A percentile compares a stretch with the other conserved stretches of the same genome.
These are phyloP conservation scores for Phytophthora macrochlamydospora DNA, from an alignment of 352 stramenopile species.

Conservation along the genomic window DNA sequence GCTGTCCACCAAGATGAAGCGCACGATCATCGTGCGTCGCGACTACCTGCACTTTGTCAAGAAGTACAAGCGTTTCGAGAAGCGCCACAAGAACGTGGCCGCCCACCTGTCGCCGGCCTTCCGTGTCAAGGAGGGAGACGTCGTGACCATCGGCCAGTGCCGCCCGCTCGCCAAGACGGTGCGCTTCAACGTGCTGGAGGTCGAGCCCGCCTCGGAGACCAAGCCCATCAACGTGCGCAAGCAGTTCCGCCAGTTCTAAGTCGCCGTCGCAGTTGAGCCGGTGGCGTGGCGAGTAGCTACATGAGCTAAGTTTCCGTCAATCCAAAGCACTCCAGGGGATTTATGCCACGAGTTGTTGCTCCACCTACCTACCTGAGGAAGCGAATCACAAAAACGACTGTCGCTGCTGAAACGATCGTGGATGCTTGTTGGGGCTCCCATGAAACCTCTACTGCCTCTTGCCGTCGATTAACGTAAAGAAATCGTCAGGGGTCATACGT, in stretches of 20 bases:
- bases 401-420: too few relatives aligned
- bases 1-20: slow-evolving; percentile 99
- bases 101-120: slow-evolving; percentile 98
- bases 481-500: too few relatives aligned
- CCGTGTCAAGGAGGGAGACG: slow-evolving; percentile 98
- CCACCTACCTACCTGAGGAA: too few relatives aligned
- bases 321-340: neutral
- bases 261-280: slow-evolving; percentile 1
- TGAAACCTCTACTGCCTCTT: too few relatives aligned
- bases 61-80: slow-evolving; percentile 99
- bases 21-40: slow-evolving; percentile 98
- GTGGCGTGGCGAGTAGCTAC: neutral
- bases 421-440: too few relatives aligned
- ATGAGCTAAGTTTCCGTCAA: neutral
- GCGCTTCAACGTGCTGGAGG: slow-evolving; percentile 99
- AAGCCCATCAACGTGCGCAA: slow-evolving; percentile 98
- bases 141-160: slow-evolving; percentile 99
- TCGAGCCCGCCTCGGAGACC: slow-evolving; percentile 96
- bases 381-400: too few relatives aligned
- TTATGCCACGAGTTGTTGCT: too few relatives aligned
- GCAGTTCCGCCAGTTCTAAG: slow-evolving; percentile 99
- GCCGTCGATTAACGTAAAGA: too few relatives aligned
- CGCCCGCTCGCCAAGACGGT: slow-evolving; percentile 99
- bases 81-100: slow-evolving; percentile 99
- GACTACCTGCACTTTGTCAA: slow-evolving; percentile 99